Conservation (phyloP, 345 rosid species). For the Brassica rapa region DNA sequence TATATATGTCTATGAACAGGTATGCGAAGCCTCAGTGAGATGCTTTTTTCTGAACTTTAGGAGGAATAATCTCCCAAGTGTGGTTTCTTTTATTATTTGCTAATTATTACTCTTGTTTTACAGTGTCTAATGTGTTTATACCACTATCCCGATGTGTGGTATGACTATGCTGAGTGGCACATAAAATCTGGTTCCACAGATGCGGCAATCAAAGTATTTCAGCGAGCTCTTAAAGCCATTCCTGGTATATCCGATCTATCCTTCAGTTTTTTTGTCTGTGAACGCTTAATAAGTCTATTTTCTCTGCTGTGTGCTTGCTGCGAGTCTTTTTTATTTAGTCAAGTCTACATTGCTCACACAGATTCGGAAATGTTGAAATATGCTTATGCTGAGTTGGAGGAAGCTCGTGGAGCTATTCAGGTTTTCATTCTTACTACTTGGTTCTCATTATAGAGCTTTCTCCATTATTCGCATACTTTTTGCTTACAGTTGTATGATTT, state of each 20-base stretch:
- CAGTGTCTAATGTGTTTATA: slow-evolving; percentile 95
- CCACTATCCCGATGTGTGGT: slow-evolving; percentile 95
- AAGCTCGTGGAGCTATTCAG: slow-evolving; percentile 84
- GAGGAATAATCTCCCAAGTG: slow-evolving; percentile 14
- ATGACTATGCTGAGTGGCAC: slow-evolving; percentile 95
- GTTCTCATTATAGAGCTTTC: slow-evolving; percentile 16
- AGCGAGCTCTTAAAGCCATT: slow-evolving; percentile 93
- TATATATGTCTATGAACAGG: slow-evolving; percentile 92
- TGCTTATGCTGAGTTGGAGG: slow-evolving; percentile 96
- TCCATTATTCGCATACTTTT: slow-evolving; percentile 13
- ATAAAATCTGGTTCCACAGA: slow-evolving; percentile 81
- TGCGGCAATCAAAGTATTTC: slow-evolving; percentile 90
- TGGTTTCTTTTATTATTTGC: slow-evolving; percentile 2
- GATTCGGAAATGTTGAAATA: slow-evolving; percentile 87
- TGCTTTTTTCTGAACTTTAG: slow-evolving; percentile 13
- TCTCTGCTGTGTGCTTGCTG: background rate
- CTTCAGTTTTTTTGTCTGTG: background rate
- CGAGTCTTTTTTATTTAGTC: background rate
- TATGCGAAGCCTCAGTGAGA: slow-evolving; percentile 34
- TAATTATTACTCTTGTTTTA: slow-evolving; percentile 34
- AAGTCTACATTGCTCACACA: slow-evolving; percentile 36
- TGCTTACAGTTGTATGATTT: slow-evolving; percentile 34
- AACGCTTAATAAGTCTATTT: background rate
- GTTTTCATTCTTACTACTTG: slow-evolving; percentile 39
- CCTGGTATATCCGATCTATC: slow-evolving; percentile 56